Evolutionary conservation across 2,329 filamentous ascomycete species (phyloP).

Genomic region (Daldinia sp.): DNA sequence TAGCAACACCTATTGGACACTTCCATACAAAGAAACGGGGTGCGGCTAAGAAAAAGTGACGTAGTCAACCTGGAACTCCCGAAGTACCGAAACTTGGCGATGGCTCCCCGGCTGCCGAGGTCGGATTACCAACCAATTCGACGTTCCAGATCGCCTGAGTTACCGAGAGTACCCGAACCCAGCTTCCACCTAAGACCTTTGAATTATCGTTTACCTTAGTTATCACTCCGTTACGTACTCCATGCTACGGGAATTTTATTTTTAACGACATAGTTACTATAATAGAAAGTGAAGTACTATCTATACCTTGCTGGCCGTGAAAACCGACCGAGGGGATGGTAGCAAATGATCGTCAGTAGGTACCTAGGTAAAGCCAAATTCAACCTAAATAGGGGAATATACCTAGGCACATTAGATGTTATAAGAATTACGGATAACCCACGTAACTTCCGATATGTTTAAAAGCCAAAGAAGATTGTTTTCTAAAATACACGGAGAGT

Average conservation of each 20-base stretch:
- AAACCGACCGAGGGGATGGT: neutral
- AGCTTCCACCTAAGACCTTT: constrained; percentile 12
- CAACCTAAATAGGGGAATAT: no score
- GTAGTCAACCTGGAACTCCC: constrained; percentile 38
- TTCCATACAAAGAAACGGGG: neutral
- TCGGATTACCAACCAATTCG: constrained; percentile 39
- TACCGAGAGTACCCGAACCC: constrained; percentile 41
- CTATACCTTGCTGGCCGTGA: no score
- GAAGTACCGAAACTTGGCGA: constrained; percentile 33
- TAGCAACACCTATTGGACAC: constrained; percentile 23
- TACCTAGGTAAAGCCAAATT: neutral
- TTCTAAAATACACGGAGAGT: no score
- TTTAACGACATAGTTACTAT: constrained; percentile 2
- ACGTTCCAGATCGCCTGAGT: constrained; percentile 32
- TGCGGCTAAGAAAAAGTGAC: constrained; percentile 28
- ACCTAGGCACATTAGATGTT: no score
- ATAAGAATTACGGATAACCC: no score
- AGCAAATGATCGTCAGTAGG: neutral
- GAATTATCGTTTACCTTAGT: constrained; percentile 24
- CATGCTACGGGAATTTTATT: constrained; percentile 1
- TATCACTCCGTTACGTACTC: neutral
- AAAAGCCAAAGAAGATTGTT: no score
- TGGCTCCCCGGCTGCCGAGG: constrained; percentile 40
- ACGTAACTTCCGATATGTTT: no score
- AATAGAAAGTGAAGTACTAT: neutral